Evolutionary conservation across 2,329 filamentous ascomycete species (phyloP), one percentile per base, ranked within the genome.

Genomic region (Cladosporium sp.): DNA sequence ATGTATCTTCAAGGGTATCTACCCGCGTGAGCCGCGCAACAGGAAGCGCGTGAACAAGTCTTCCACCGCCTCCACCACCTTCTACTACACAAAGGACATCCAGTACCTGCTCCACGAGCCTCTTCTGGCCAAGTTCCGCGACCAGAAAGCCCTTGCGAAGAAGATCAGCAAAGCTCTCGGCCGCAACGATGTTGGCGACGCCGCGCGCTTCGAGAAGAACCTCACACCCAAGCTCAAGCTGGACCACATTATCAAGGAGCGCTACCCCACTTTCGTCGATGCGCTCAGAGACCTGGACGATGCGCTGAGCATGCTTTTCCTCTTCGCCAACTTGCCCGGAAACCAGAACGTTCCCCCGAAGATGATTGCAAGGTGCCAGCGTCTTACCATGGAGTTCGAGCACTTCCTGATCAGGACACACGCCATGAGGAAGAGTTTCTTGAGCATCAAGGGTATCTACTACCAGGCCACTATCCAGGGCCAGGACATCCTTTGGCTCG

Each of bases 1-100:
- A 77, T 99, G 95, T 83, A 99, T 99, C 79, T 99, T 97, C 90
- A 98, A 98, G 84, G 85, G 93, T 74, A 98, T 99, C 79, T 99
- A 97, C 81, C 95, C 95, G 70, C 91, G 95, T 75, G 95, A 99
- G 84, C 95, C 95, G 69, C 88, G 95, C 76, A 97, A 91, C 83
- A 94, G 93, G 84, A 97, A 96, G 84, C 97, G 97, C 86, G 95
- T 91, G 49, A 92, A 91, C 76, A 97, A 96, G 80, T 92, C 91
- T 67, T 88, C 93, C 28, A 97, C 91, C 39, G 89, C 90, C 67
- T 93, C 91, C 64, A 98, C 94, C 30, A 99, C 95, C 68, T 99
- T 98, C 78, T 89, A 89, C 81, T 89, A 89, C 80, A 88, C 93
- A 77, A 97, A 96, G 83, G 95, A 99, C 78, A 97, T 99, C 72